Evolutionary conservation across 2,329 filamentous ascomycete species (phyloP), one percentile per base, ranked within the genome.

Genomic region (Aspergillus vadensis): DNA sequence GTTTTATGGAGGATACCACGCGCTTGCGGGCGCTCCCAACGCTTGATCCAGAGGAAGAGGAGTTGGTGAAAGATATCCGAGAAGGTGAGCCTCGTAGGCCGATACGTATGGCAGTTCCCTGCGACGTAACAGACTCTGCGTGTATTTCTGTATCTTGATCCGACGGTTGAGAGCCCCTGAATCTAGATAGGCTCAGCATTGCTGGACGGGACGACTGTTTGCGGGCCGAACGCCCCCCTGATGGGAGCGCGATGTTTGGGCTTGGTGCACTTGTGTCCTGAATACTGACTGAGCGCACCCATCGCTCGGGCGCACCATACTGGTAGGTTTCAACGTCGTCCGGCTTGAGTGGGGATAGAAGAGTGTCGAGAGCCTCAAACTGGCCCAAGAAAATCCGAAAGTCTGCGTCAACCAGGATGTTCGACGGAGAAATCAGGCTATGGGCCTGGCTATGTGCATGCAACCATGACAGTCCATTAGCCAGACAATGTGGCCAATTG

Each of bases 321-420:
- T 86, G 81, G 69, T 87, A 87, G 7, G 78, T 75, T 63, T 88
- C 85, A 44, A 82, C 81, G 51, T 84, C 81, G 61, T 84, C 80
- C 15, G 77, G 74, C 60, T 80, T 83, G 60, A 83, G 83, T 49
- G 80, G 82, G 53, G 77, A 77, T 39, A 86, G 80, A 27, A 87
- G 80, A 0, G 81, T 83, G 61, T 81, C 79, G 9, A 87, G 73
- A 7, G 79, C 82, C 49, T 84, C 84, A 61, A 86, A 82, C 59
- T 87, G 83, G 52, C 84, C 83, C 39, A 88, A 82, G 10, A 81
- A 83, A 55, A 88, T 83, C 12, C 76, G 75, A 64, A 84, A 86
- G 30, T 80, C 74, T n/a, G 80, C 75, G 61, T 86, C 82, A 58
- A 88, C 76, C 36, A 86, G 75, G 44, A 88, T 83, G 62, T 86